Evolutionary conservation across 2,329 filamentous ascomycete genomes (phyloP), one percentile per base, ranked within the genome.

Genomic region (Fusarium virguliforme): DNA sequence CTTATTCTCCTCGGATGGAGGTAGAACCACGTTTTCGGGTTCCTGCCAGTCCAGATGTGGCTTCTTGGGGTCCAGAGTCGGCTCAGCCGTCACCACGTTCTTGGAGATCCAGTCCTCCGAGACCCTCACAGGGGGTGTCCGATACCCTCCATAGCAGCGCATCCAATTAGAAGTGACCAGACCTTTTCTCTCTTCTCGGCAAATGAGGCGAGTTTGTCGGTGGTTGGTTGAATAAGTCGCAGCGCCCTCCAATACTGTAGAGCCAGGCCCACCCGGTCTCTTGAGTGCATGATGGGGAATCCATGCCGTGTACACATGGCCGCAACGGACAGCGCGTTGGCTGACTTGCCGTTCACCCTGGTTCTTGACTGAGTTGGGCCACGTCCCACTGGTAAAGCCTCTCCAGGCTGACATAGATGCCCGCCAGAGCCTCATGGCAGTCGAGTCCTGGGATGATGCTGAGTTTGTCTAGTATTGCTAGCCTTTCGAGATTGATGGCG

Each of bases 231-330:
- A 15, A 89, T 79, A 51, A 87, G 83, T 51, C 88, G 85, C 61
- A 85, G 83, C 73, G 91, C 86, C 79, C 89, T 91, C 93, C 93
- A 96, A 78, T 95, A 97, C 70, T 94, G 91, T 40, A 96, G 75
- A 54, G 88, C 89, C 62, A 95, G 81, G 1, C 94, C 94, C 28
- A 95, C 83, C 55, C 86, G 87, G 24, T 87, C 86, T 56, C 89
- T 85, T 13, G 87, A 86, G 79, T 96, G 92, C 87, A 95, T 92
- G 32, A 86, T 82, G 0, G 93, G 93, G 32, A 85, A 85, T 2
- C 93, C 93, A 77, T 92, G 91, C 69, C 87, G 89, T 62, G 88
- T 88, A 77, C 92, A 94, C 79, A 94, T 86, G 51, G 89, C 90
- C 56, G 86, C 81, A n/a, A 85, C 81, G 46, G 85, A 84, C 10